These are phyloP conservation scores for Colletotrichum sojae DNA, from an alignment of 2,329 filamentous ascomycete genomes.

Conservation along the genomic window DNA sequence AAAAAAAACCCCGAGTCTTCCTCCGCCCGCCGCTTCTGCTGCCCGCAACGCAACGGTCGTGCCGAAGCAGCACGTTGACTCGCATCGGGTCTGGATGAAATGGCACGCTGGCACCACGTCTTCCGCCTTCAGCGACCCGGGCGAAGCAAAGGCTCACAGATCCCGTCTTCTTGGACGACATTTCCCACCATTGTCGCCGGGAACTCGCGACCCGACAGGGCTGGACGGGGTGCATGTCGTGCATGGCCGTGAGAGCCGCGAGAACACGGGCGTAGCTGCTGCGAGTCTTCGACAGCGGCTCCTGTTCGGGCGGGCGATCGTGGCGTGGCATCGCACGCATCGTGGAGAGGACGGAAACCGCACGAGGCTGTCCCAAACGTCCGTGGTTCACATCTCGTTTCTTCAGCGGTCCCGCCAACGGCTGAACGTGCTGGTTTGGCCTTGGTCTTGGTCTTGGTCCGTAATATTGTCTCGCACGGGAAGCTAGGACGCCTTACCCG, in stretches of 20 bases:
- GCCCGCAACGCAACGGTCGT: constrained; percentile 6
- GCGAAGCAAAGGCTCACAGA: background rate
- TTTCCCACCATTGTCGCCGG: background rate
- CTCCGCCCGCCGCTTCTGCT: background rate
- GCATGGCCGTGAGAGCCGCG: constrained; percentile 7
- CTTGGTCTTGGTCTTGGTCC: background rate
- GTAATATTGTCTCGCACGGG: background rate
- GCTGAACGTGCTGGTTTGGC: background rate
- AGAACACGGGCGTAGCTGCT: background rate
- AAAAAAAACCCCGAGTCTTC: too few relatives aligned
- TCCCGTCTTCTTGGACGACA: background rate
- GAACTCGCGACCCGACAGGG: constrained; percentile 14
- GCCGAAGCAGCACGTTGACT: constrained; percentile 1
- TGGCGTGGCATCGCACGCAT: too few relatives aligned
- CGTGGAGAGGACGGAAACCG: constrained; percentile 1
- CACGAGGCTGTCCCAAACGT: background rate
- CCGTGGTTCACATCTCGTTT: background rate
- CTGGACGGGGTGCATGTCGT: constrained; percentile 10
- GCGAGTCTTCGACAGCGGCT: background rate
- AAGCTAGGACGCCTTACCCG: background rate
- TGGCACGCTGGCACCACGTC: background rate
- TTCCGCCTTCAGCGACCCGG: background rate
- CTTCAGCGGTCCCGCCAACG: constrained; percentile 4
- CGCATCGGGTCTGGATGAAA: constrained; percentile 1
- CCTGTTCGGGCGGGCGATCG: background rate